phyloP scores from a whole-genome alignment of 257 asterid genomes.

The Jaltomata sinuosa region DNA sequence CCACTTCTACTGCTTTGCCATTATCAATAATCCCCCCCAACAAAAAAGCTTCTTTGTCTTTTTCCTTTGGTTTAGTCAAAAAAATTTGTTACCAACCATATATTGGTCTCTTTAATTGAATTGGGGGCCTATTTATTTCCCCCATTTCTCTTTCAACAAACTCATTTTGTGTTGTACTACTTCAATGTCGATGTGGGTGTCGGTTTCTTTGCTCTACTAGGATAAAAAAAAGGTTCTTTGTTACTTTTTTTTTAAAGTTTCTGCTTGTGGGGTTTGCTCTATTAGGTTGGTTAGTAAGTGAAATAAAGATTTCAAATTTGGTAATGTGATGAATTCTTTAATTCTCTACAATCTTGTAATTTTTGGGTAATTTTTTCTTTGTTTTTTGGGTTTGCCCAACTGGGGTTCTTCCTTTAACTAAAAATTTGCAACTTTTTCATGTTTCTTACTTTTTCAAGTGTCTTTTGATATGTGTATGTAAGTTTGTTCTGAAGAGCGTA shows the following conservation, averaged over 20 bases:
- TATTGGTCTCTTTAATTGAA: not conserved
- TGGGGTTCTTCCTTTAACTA: not conserved
- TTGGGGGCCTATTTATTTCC: constrained; percentile 5
- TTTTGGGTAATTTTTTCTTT: not conserved
- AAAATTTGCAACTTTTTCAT: constrained; percentile 15
- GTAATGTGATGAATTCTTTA: not conserved
- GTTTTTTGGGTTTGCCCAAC: not conserved
- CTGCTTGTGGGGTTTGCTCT: constrained; percentile 8
- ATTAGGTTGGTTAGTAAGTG: constrained; percentile 19
- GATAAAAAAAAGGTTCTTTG: not conserved
- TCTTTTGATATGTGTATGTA: not conserved
- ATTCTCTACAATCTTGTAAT: not conserved
- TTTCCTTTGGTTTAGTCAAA: constrained; percentile 10
- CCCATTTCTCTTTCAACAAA: constrained; percentile 6
- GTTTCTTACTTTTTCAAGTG: constrained; percentile 11
- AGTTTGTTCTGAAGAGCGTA: constrained; percentile 22
- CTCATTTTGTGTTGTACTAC: constrained; percentile 26
- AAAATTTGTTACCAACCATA: not conserved
- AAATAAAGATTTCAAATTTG: constrained; percentile 2
- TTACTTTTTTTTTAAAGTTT: constrained; percentile 1
- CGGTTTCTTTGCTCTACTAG: constrained; percentile 12
- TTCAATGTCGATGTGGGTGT: constrained; percentile 20
- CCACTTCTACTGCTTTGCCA: not conserved
- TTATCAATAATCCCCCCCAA: not conserved
- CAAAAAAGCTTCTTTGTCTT: not conserved